A percentile compares a stretch with the other conserved stretches of the same genome.
Conservation (phyloP, 306 rosid species). For the Prunus davidiana region DNA sequence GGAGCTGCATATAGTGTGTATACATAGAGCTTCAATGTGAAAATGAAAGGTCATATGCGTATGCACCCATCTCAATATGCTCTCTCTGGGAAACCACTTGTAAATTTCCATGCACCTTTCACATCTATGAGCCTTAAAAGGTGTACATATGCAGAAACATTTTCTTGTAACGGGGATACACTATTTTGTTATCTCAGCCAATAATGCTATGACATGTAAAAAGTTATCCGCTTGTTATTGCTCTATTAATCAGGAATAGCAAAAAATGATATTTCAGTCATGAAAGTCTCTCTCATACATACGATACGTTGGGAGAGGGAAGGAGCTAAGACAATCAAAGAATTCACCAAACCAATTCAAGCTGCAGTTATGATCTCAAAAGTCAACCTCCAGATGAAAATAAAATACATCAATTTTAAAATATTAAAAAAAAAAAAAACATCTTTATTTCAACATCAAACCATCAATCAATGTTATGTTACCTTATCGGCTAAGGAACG, state of each 20-base stretch:
- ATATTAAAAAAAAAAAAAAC: too few relatives aligned
- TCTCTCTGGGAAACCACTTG: neutral
- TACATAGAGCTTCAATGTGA: neutral
- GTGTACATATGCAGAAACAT: neutral
- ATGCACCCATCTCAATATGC: neutral
- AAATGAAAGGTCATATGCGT: neutral
- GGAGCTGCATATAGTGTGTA: too few relatives aligned
- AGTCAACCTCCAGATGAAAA: neutral
- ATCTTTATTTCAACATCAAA: too few relatives aligned
- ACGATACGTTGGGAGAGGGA: too few relatives aligned
- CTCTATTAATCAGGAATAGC: accelerated
- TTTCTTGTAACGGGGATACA: too few relatives aligned
- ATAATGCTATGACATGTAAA: too few relatives aligned
- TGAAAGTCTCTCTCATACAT: too few relatives aligned
- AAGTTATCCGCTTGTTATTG: accelerated
- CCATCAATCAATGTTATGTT: slow-evolving; percentile 6
- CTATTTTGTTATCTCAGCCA: accelerated
- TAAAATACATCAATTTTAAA: neutral
- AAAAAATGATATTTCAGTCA: too few relatives aligned
- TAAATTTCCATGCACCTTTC: neutral
- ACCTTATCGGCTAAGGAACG: slow-evolving; percentile 18
- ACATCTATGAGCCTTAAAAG: neutral
- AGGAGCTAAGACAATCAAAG: neutral
- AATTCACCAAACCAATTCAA: neutral
- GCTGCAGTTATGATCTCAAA: neutral